phyloP scores from a whole-genome alignment of 2,329 filamentous ascomycete species.

The Phaeosphaeriaceae sp. region DNA sequence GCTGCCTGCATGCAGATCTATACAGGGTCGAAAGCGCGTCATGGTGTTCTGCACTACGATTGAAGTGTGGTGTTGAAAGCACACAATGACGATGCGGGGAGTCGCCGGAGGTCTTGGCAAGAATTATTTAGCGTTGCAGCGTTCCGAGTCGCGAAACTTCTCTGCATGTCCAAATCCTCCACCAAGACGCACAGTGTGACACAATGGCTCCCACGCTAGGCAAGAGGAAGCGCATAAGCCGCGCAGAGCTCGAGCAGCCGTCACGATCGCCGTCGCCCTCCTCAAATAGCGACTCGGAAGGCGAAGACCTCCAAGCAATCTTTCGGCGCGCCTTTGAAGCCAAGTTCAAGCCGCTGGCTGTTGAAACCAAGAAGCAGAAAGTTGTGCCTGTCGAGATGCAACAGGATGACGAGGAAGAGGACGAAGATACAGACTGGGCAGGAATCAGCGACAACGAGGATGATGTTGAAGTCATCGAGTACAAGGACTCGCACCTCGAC shows the following conservation, averaged over 20 bases:
- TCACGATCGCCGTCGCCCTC: slow-evolving; percentile 38
- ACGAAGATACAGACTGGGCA: slow-evolving; percentile 64
- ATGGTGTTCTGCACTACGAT: slow-evolving; percentile 56
- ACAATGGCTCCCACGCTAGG: slow-evolving; percentile 53
- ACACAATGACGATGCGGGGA: not conserved
- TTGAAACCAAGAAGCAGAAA: slow-evolving; percentile 39
- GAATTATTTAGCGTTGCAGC: not conserved
- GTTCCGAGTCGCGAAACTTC: not conserved
- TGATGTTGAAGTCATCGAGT: slow-evolving; percentile 53
- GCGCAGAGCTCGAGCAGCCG: slow-evolving; percentile 35
- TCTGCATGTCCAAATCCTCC: not conserved
- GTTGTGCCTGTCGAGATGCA: slow-evolving; percentile 33
- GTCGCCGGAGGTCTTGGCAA: not conserved
- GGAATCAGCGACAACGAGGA: slow-evolving; percentile 60
- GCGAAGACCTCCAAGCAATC: slow-evolving; percentile 71
- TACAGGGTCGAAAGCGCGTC: slow-evolving; percentile 95
- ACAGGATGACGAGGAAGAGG: slow-evolving; percentile 38
- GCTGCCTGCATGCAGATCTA: slow-evolving; percentile 95
- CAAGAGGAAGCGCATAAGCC: slow-evolving; percentile 54
- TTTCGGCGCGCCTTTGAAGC: slow-evolving; percentile 88
- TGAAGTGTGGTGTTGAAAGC: not conserved
- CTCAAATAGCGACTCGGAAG: slow-evolving; percentile 40
- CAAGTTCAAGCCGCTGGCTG: slow-evolving; percentile 77
- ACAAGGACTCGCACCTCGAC: slow-evolving; percentile 31
- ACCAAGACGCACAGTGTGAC: not conserved